Conservation (phyloP, 805 yeast species). For the Torulaspora indica region DNA sequence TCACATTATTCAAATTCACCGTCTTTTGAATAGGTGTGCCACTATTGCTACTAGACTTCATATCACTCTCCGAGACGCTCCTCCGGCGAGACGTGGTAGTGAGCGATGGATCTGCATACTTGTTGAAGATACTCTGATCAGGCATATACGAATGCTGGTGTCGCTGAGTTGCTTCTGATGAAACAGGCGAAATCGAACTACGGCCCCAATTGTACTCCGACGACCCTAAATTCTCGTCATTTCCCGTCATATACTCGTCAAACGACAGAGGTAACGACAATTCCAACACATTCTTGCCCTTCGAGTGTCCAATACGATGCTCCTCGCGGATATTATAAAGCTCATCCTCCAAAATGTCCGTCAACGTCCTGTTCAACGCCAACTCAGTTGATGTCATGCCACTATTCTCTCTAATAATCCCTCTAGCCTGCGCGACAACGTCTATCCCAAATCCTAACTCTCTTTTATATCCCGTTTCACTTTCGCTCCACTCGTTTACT, state of each 20-base stretch:
- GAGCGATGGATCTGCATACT: constrained; percentile 35
- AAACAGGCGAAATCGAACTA: not conserved
- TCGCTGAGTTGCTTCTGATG: constrained; percentile 1
- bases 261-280: constrained; percentile 11
- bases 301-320: not conserved
- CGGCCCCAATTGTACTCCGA: not conserved
- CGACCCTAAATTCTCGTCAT: constrained; percentile 2
- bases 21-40: constrained; percentile 26
- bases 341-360: constrained; percentile 36
- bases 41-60: constrained; percentile 3
- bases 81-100: constrained; percentile 28
- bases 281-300: constrained; percentile 11
- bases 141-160: too few relatives aligned
- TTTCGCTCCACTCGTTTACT: constrained; percentile 2
- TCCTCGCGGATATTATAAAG: constrained; percentile 22
- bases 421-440: not conserved
- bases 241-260: constrained; percentile 9
- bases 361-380: constrained; percentile 28
- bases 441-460: not conserved
- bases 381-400: constrained; percentile 18
- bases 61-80: not conserved
- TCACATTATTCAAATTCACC: constrained; percentile 26
- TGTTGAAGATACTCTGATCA: constrained; percentile 24
- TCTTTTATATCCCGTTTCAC: not conserved
- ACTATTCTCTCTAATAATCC: not conserved